These are phyloP conservation scores for Xylaria sp. DNA, from an alignment of 2,329 filamentous ascomycete species.

Conservation along the genomic window DNA sequence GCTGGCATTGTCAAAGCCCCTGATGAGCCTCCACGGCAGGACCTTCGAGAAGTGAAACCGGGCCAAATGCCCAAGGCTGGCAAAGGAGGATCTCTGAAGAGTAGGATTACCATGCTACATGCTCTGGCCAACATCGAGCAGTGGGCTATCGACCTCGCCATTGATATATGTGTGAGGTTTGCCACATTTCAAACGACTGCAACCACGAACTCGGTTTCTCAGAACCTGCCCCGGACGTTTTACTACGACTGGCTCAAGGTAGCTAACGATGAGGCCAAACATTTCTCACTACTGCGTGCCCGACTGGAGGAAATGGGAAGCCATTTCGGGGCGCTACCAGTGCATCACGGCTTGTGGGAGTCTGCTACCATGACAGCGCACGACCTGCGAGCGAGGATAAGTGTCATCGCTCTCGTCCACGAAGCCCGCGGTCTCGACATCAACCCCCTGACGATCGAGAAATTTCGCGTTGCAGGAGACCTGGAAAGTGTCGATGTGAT, in stretches of 20 bases:
- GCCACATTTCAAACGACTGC: slow-evolving; percentile 55
- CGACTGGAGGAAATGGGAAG: slow-evolving; percentile 58
- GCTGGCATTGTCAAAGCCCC: slow-evolving; percentile 52
- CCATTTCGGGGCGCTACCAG: slow-evolving; percentile 57
- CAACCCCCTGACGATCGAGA: slow-evolving; percentile 60
- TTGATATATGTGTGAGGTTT: slow-evolving; percentile 60
- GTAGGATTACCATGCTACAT: slow-evolving; percentile 59
- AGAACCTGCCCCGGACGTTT: slow-evolving; percentile 55
- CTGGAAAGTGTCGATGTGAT: slow-evolving; percentile 55
- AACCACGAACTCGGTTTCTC: slow-evolving; percentile 39
- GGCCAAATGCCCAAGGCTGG: slow-evolving; percentile 55
- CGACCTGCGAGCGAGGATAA: slow-evolving; percentile 58
- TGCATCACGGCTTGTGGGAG: slow-evolving; percentile 59
- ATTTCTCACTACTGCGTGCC: slow-evolving; percentile 58
- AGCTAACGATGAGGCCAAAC: slow-evolving; percentile 60
- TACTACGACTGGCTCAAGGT: slow-evolving; percentile 62
- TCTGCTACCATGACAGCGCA: slow-evolving; percentile 57
- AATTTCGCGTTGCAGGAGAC: slow-evolving; percentile 56
- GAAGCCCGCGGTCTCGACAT: slow-evolving; percentile 60
- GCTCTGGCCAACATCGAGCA: slow-evolving; percentile 61
- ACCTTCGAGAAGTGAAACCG: slow-evolving; percentile 53
- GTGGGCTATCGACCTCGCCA: slow-evolving; percentile 60
- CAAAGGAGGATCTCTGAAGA: slow-evolving; percentile 57
- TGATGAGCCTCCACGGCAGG: slow-evolving; percentile 55
- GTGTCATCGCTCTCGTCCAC: slow-evolving; percentile 60